Evolutionary conservation across 2,329 filamentous ascomycete species (phyloP).

Genomic region (Fusarium citri): DNA sequence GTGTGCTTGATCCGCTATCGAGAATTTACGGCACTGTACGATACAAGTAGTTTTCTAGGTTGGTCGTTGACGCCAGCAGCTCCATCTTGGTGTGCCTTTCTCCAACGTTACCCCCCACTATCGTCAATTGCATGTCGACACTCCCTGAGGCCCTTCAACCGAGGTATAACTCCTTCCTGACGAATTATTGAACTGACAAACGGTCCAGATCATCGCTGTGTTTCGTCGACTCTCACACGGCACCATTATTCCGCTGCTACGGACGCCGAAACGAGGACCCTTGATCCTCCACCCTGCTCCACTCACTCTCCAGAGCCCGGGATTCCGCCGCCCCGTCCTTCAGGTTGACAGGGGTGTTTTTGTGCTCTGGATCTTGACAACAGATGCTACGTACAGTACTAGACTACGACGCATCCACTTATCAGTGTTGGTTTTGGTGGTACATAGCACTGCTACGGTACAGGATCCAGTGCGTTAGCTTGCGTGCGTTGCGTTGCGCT

Average conservation of each 20-base stretch:
- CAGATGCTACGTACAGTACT: not conserved
- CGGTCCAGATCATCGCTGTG: not conserved
- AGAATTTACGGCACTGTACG: not conserved
- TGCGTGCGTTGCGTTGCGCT: not conserved
- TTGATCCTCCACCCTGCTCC: constrained; percentile 16
- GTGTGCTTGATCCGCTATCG: not conserved
- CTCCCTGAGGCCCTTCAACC: not conserved
- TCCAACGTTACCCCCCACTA: constrained; percentile 7
- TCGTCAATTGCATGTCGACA: not conserved
- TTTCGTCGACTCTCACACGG: not conserved
- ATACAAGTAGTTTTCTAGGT: not conserved
- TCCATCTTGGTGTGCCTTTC: not conserved
- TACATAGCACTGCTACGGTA: not conserved
- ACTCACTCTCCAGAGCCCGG: constrained; percentile 1
- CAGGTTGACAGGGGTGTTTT: constrained; percentile 27
- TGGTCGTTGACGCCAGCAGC: not conserved
- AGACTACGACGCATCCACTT: not conserved
- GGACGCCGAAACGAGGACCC: constrained; percentile 2
- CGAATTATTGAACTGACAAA: constrained; percentile 1
- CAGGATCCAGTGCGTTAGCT: not conserved
- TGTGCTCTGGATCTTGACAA: not conserved
- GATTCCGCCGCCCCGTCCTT: constrained; percentile 28
- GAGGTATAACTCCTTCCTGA: constrained; percentile 2
- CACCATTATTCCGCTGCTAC: constrained; percentile 1
- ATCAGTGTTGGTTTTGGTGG: not conserved